Evolutionary conservation across 139 green algal species (phyloP), one percentile per base, ranked within the genome.

Genomic region (Chlamydomonas sp.): DNA sequence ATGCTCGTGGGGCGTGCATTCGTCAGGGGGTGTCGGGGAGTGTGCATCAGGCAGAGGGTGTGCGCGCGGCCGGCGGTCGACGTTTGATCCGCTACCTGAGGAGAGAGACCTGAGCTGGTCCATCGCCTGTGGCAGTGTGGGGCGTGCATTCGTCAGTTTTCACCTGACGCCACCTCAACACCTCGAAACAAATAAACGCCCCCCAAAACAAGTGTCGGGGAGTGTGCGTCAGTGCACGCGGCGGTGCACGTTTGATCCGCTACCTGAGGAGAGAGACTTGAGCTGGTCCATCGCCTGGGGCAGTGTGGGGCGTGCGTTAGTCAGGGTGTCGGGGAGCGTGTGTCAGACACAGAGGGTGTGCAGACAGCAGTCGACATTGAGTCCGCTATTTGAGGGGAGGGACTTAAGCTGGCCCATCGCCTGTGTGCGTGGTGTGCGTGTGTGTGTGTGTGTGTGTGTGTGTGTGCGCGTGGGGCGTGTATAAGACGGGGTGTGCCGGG

Each of bases 31-130:
- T 13, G 13, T n/a, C 39, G 13, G 13, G 39, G 39, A n/a, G n/a
- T n/a, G n/a, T n/a, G n/a, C n/a, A n/a, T n/a, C 50, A 62, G 50
- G 50, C 66, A 66, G 8, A 67, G 57, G 69, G 73, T 75, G 63
- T 16, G 64, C 70, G n/a, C n/a, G n/a, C n/a, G n/a, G n/a, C n/a
- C 79, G 72, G 47, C 82, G 78, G 69, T 90, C 84, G 35, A 90
- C 79, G 37, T 58, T 72, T 36, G 47, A 58, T 58, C 39, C 63
- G 69, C 75, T 83, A 28, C 77, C 74, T 47, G 61, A 74, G 60
- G 37, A 73, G 50, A 86, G 62, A 37, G 66, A 66, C 60, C 72
- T 31, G 3, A 74, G 48, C 47, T 76, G 74, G 0, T 48, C 61
- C 73, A 75, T 64, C 28, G 73, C 73, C 48, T 62, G 33, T 5